Conservation (phyloP, 1,284 basidiomycete species). For the Melampsora abietis-canadensis region DNA sequence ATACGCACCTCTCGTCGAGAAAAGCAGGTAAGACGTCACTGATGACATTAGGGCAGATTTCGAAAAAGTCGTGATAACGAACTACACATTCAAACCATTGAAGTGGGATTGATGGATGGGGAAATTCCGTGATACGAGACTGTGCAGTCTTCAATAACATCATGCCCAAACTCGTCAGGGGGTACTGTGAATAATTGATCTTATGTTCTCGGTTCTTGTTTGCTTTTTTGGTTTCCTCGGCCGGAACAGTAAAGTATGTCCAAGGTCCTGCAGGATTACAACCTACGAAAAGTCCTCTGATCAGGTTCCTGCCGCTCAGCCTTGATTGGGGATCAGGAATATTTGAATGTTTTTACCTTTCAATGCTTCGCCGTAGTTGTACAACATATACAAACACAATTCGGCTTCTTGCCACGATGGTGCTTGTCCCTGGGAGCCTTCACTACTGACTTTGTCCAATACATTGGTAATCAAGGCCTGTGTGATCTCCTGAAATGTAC, state of each 20-base stretch:
- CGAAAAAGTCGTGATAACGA: constrained; percentile 94
- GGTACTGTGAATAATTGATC: constrained; percentile 54
- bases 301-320: background rate
- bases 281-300: constrained; percentile 12
- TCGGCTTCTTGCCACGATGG: constrained; percentile 92
- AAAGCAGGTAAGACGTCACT: constrained; percentile 82
- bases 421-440: constrained; percentile 56
- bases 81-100: constrained; percentile 91
- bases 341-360: constrained; percentile 43
- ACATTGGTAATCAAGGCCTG: constrained; percentile 70
- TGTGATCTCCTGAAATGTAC: constrained; percentile 71
- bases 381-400: constrained; percentile 84
- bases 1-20: constrained; percentile 60
- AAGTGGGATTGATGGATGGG: constrained; percentile 80
- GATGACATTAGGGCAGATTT: constrained; percentile 79
- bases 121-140: constrained; percentile 76
- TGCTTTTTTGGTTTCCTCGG: constrained; percentile 39
- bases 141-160: constrained; percentile 79
- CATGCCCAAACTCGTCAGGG: constrained; percentile 85
- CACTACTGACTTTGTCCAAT: constrained; percentile 64
- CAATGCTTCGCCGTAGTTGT: constrained; percentile 75
- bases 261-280: constrained; percentile 19
- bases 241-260: constrained; percentile 35
- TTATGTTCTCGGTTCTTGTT: constrained; percentile 42
- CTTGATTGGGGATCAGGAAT: constrained; percentile 1